A percentile compares a stretch with the other conserved stretches of the same genome.
Evolutionary conservation across 345 rosid genomes (phyloP).

Genomic region (Bruguiera gymnorhiza): DNA sequence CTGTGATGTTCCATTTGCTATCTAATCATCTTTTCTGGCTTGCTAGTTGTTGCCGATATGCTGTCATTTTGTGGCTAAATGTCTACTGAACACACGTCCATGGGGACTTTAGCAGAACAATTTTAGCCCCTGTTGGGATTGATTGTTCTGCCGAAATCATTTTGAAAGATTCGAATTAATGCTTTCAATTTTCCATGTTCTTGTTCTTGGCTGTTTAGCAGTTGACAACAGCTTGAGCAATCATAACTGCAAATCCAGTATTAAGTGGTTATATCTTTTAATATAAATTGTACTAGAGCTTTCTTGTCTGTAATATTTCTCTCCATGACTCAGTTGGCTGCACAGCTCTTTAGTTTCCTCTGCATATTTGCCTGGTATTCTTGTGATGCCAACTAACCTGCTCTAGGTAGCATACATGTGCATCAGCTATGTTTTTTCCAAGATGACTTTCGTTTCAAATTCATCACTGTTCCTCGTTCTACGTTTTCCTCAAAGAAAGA

Average conservation of each 20-base stretch:
- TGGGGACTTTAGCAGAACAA: neutral
- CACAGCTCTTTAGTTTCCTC: neutral
- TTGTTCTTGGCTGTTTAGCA: too few species aligned
- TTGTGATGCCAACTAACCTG: neutral
- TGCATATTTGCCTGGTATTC: neutral
- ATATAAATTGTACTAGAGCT: neutral
- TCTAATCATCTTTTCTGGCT: neutral
- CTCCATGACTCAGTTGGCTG: neutral
- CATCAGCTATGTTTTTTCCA: neutral
- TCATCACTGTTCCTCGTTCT: neutral
- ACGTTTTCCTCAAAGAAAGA: neutral
- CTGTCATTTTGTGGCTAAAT: neutral
- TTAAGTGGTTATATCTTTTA: neutral
- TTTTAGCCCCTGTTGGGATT: neutral
- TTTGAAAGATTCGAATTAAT: neutral
- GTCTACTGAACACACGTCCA: neutral
- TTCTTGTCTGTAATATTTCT: neutral
- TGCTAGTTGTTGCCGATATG: neutral
- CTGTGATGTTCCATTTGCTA: slow-evolving; percentile 4
- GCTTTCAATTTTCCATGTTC: too few species aligned
- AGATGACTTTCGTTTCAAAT: neutral
- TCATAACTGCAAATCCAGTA: neutral
- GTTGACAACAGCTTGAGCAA: too few species aligned
- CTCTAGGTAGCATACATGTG: neutral
- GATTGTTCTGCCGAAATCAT: neutral